Conservation (phyloP, 1,139 yeast genomes). For the Diutina mesorugosa region DNA sequence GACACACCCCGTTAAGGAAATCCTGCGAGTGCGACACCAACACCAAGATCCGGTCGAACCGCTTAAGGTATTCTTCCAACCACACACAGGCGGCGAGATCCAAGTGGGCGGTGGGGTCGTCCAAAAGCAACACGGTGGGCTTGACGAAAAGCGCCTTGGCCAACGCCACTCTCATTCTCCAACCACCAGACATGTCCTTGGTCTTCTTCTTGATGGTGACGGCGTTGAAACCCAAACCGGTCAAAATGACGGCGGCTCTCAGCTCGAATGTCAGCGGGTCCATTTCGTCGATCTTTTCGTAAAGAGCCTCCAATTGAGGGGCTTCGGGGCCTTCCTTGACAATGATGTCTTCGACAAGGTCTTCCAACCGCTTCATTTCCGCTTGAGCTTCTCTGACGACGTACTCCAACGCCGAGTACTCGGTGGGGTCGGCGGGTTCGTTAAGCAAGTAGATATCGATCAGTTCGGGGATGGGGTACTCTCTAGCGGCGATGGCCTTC, state of each 20-base stretch:
- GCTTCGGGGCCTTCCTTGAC: conserved; percentile 93
- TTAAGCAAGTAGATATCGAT: conserved; percentile 87
- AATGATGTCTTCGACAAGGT: conserved; percentile 78
- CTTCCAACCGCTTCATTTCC: conserved; percentile 86
- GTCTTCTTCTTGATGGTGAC: conserved; percentile 74
- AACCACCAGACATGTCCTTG: conserved; percentile 98
- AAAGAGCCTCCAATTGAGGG: conserved; percentile 70
- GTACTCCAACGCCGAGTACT: conserved; percentile 84
- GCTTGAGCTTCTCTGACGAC: conserved; percentile 94
- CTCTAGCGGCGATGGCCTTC: conserved; percentile 90
- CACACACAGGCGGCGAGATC: conserved; percentile 99
- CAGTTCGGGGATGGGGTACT: conserved; percentile 85
- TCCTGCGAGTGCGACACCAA: conserved; percentile 97
- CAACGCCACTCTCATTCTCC: conserved; percentile 88
- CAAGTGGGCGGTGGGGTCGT: conserved; percentile 99
- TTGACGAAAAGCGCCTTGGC: conserved; percentile 81
- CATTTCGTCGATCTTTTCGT: conserved; percentile 92
- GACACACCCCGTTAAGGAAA: conserved; percentile 97
- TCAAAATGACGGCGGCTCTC: conserved; percentile 89
- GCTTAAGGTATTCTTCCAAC: conserved; percentile 95
- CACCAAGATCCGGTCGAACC: conserved; percentile 86
- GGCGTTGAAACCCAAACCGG: conserved; percentile 93
- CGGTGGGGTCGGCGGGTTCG: conserved; percentile 96
- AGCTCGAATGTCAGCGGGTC: conserved; percentile 94
- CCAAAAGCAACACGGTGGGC: conserved; percentile 75